phyloP scores from a whole-genome alignment of 768 basidiomycete species.

The Chlorophyllum brunneum region DNA sequence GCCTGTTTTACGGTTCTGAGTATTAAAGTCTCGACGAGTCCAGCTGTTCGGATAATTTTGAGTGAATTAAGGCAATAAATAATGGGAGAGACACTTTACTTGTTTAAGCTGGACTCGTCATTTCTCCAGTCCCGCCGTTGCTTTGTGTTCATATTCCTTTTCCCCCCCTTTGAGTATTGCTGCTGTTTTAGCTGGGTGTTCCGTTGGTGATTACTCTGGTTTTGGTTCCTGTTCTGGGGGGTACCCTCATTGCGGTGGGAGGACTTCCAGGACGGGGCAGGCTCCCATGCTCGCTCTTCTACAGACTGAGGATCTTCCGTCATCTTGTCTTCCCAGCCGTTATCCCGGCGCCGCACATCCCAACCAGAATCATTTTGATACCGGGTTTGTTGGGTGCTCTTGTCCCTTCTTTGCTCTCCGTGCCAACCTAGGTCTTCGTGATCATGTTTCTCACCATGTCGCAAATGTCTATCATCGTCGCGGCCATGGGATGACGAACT shows the following conservation, averaged over 20 bases:
- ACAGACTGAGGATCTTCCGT: conserved; percentile 20
- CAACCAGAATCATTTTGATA: conserved; percentile 50
- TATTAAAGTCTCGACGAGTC: conserved; percentile 54
- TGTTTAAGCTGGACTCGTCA: conserved; percentile 71
- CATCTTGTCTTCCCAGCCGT: conserved; percentile 30
- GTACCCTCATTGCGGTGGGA: conserved; percentile 18
- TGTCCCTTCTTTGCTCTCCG: conserved; percentile 37
- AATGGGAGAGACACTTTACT: conserved; percentile 42
- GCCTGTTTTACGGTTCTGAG: conserved; percentile 33
- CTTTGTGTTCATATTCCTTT: conserved; percentile 32
- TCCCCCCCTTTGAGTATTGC: conserved; percentile 33
- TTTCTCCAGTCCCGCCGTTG: conserved; percentile 47
- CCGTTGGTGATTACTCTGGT: conserved; percentile 22
- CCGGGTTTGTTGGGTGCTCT: conserved; percentile 25
- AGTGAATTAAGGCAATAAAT: conserved; percentile 9
- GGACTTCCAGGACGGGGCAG: conserved; percentile 64
- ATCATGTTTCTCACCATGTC: conserved; percentile 28
- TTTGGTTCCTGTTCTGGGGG: conserved; percentile 9
- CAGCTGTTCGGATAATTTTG: conserved; percentile 40
- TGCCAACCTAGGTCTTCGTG: conserved; percentile 32
- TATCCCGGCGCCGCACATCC: conserved; percentile 47
- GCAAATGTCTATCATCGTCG: conserved; percentile 32
- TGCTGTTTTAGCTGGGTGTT: conserved; percentile 30
- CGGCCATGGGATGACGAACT: conserved; percentile 21
- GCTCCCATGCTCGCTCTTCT: conserved; percentile 69